These are phyloP conservation scores for Flaveria ramosissima DNA, from an alignment of 129 eudicot species.

Conservation along the genomic window DNA sequence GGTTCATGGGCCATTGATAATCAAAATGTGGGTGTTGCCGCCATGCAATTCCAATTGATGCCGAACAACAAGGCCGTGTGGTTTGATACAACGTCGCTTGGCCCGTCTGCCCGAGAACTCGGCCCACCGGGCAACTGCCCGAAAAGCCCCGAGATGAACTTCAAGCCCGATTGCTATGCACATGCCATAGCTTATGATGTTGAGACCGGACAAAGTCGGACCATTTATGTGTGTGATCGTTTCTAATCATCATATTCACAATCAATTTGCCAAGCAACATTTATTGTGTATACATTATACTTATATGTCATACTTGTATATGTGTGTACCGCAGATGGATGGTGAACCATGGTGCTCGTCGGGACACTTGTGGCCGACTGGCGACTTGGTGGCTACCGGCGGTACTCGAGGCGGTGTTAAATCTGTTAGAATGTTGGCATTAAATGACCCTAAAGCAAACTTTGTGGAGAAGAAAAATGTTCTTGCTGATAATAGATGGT, in stretches of 20 bases:
- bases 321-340: constrained; percentile 41
- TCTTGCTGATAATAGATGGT: constrained; percentile 66
- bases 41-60: constrained; percentile 89
- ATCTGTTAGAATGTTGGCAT: constrained; percentile 43
- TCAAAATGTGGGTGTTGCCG: constrained; percentile 65
- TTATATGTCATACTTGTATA: background rate
- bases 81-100: constrained; percentile 73
- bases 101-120: constrained; percentile 49
- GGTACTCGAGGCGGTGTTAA: constrained; percentile 53
- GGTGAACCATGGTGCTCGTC: constrained; percentile 91
- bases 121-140: constrained; percentile 50
- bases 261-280: background rate
- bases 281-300: background rate
- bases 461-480: constrained; percentile 48
- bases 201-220: constrained; percentile 45
- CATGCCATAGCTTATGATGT: constrained; percentile 72
- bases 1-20: constrained; percentile 55
- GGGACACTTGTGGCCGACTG: constrained; percentile 60
- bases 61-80: constrained; percentile 63
- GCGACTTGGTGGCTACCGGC: constrained; percentile 69
- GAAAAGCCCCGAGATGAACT: constrained; percentile 29
- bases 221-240: constrained; percentile 45
- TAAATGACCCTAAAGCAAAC: constrained; percentile 39
- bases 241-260: background rate
- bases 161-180: constrained; percentile 59